Base-by-base conservation (phyloP, 352 stramenopile species). In the Globisporangium irregulare region DNA sequence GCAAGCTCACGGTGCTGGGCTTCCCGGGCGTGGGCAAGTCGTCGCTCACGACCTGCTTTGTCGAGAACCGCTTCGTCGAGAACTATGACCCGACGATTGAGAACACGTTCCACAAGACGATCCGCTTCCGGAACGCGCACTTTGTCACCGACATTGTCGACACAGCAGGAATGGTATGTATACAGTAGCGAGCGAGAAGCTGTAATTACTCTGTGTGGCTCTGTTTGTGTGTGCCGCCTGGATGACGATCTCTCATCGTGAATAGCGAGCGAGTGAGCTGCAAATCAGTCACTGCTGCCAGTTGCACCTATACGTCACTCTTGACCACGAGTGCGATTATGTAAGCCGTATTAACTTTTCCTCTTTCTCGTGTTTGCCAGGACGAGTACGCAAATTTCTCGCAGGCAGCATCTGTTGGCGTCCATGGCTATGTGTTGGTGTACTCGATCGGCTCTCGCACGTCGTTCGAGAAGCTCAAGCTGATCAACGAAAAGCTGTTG, bases 121-220 rank as follows among this genome's bases (percentile, higher is more conserved):
- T 99, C 62, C 89, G 93, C 43, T 98, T 99, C 80, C 82, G 90
- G n/a, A 97, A 97, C 73, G 96, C 97, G 24, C 92, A 98, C 77
- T 99, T 99, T 67, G 89, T 96, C 38, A 98, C 94, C 27, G 96
- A 98, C 73, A 98, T 99, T 73, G 94, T 99, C 70, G 96, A 99
- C 75, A 98, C 94, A n/a, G 96, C 96, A 14, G 96, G 96, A 64
- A 98, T 99, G 88, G 88, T 95, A 73, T 27, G 76, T 70, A 20
- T 14, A 3, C 15, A n/a, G 15, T 50, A 50, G 22, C 4, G 9
- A 43, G 0, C 14, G 41, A 18, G 12, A 20, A 5, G 7, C 6
- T 27, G 7, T 6, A 32, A 41, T 25, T 22, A 7, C 10, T 6
- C 1, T 56, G 7, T 32, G 24, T 62, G n/a, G 67, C 7, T 59